Percentiles rank a stretch among this genome's conserved stretches.
Evolutionary conservation across 805 yeast genomes (phyloP).

Genomic region (Ascoidea rubescens): DNA sequence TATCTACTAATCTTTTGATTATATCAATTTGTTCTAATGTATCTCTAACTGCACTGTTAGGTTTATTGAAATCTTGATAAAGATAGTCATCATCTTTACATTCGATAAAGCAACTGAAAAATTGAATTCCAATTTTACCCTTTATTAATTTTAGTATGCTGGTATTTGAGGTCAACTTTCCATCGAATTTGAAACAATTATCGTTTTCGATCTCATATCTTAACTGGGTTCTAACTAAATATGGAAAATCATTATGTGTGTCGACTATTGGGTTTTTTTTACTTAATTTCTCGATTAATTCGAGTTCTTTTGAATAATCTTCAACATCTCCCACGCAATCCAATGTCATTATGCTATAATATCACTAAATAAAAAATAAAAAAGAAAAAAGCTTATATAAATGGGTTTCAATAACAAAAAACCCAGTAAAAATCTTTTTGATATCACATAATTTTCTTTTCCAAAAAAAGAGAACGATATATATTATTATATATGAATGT

Average conservation of each 20-base stretch:
- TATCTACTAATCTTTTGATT: constrained; percentile 27
- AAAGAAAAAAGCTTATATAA: too few relatives aligned
- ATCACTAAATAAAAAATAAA: too few relatives aligned
- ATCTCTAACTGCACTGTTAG: constrained; percentile 32
- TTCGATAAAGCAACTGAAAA: constrained; percentile 35
- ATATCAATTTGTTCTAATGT: constrained; percentile 42
- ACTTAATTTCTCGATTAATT: background rate
- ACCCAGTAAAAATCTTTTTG: too few relatives aligned
- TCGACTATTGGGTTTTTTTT: constrained; percentile 27
- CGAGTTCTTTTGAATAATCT: background rate
- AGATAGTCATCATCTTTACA: constrained; percentile 25
- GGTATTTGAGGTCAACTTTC: constrained; percentile 28
- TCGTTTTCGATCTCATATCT: constrained; percentile 24
- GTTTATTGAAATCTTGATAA: constrained; percentile 29
- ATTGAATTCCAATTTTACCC: constrained; percentile 35
- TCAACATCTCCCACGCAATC: too few relatives aligned
- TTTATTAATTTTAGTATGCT: constrained; percentile 26
- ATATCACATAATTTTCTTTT: too few relatives aligned
- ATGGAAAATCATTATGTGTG: constrained; percentile 39
- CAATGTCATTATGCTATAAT: too few relatives aligned
- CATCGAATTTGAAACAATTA: constrained; percentile 24
- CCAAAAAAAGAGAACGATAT: too few relatives aligned
- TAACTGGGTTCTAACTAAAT: constrained; percentile 28
- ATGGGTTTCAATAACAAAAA: too few relatives aligned
- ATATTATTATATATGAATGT: too few relatives aligned